A percentile compares a stretch with the other conserved stretches of the same genome.
These are phyloP conservation scores for Plenodomus biglobosus DNA, from an alignment of 2,329 filamentous ascomycete species.

Conservation along the genomic window DNA sequence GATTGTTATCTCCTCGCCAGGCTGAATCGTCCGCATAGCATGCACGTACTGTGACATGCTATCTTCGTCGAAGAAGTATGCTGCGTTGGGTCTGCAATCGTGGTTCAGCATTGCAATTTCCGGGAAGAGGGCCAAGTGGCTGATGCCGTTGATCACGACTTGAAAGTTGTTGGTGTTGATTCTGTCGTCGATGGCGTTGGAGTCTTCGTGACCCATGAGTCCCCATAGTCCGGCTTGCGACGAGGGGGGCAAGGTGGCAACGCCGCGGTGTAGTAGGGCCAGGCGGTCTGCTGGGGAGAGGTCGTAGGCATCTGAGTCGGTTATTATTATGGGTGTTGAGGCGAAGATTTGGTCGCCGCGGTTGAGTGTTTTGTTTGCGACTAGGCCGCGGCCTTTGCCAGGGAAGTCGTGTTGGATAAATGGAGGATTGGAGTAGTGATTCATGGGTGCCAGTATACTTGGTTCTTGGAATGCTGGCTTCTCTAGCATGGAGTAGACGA, in stretches of 20 bases:
- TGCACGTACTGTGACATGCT: slow-evolving; percentile 46
- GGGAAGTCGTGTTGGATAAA: slow-evolving; percentile 36
- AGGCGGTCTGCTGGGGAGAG: slow-evolving; percentile 29
- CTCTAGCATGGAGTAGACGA: slow-evolving; percentile 32
- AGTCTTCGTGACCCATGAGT: slow-evolving; percentile 35
- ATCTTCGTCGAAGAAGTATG: slow-evolving; percentile 45
- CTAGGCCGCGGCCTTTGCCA: slow-evolving; percentile 35
- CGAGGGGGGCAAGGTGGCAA: slow-evolving; percentile 25
- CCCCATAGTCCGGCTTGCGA: slow-evolving; percentile 31
- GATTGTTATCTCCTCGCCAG: slow-evolving; percentile 48
- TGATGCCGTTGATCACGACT: slow-evolving; percentile 23
- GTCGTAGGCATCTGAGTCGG: slow-evolving; percentile 28
- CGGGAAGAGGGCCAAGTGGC: slow-evolving; percentile 34
- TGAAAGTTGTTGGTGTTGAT: slow-evolving; percentile 44
- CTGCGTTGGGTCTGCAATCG: slow-evolving; percentile 44
- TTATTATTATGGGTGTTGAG: slow-evolving; percentile 36
- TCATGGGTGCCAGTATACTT: slow-evolving; percentile 16
- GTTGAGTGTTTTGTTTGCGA: slow-evolving; percentile 40
- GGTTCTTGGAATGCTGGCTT: slow-evolving; percentile 35
- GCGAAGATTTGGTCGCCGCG: slow-evolving; percentile 40
- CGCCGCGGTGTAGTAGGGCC: slow-evolving; percentile 28
- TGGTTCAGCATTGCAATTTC: slow-evolving; percentile 44
- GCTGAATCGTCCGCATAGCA: slow-evolving; percentile 42
- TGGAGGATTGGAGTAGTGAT: slow-evolving; percentile 31
- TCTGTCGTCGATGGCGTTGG: slow-evolving; percentile 36